Base-by-base conservation (phyloP, 768 basidiomycete species). In the Tylopilus sp. region DNA sequence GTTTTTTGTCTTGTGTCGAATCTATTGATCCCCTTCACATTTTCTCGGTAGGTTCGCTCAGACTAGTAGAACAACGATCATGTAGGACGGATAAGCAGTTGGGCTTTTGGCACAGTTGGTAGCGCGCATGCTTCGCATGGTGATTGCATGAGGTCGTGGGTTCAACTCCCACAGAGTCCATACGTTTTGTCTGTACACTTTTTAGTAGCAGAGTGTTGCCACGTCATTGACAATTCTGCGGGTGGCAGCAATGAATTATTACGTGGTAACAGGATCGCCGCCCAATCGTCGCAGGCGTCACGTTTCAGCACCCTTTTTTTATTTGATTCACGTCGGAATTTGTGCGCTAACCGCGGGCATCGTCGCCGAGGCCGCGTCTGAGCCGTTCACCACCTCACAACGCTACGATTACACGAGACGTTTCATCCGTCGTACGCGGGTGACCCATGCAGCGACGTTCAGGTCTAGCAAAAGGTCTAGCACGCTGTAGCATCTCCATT, bases 401-500 rank as follows among this genome's bases (percentile, higher is more conserved):
- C 33, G 42, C 22, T 28, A 19, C 58, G 43, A n/a, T n/a, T 43
- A 31, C 41, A 48, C 50, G 38, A 24, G 42, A 38, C 25, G 30
- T 38, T 48, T 40, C 45, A 43, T 33, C 41, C 40, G 30, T 17
- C 45, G 29, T 6, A 44, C 44, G 14, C 26, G 44, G 47, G 29
- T 48, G 22, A 59, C 82, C 79, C 55, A 84, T 87, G 84, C 85
- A 83, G 62, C 80, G 86, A 66, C 83, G 84, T 58, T 65, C 75
- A 45, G 75, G 71, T 36, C 48, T 66, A 12, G 66, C 74, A 50
- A 79, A 75, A 61, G 78, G 74, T 42, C 74, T 78, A 58, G 84
- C 83, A 33, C 78, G 79, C 36, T 48, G 46, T n/a, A 48, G 26
- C 62, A 88, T 87, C 71, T 70, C 76, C 56, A 66, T 77, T 69